phyloP scores from a whole-genome alignment of 192 early-diverging fungal genomes.

The Rhizoclosmatium globosum region DNA sequence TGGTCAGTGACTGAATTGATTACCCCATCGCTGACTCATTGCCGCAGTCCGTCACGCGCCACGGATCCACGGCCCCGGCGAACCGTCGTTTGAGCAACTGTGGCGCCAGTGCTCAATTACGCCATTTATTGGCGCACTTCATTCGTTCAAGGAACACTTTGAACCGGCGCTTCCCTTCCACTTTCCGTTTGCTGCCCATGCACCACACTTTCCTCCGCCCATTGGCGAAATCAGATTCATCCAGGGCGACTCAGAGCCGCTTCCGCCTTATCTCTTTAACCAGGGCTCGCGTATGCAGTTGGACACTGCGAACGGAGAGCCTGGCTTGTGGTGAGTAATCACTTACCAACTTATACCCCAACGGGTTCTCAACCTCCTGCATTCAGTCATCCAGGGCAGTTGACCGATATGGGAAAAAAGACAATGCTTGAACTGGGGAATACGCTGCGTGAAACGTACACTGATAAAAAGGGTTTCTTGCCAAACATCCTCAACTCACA shows the following conservation, averaged over 20 bases:
- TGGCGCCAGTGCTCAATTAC: not conserved
- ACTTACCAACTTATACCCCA: not conserved
- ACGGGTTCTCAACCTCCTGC: not conserved
- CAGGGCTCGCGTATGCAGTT: not conserved
- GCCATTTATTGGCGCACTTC: not conserved
- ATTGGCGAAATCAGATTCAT: conserved; percentile 9
- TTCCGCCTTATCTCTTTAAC: conserved; percentile 7
- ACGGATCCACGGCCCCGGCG: not conserved
- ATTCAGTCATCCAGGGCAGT: conserved; percentile 17
- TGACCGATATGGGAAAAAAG: conserved; percentile 25
- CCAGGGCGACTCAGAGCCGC: not conserved
- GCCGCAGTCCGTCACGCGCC: not conserved
- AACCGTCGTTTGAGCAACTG: not conserved
- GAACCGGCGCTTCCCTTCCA: not conserved
- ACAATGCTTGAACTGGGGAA: conserved; percentile 7
- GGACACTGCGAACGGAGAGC: not conserved
- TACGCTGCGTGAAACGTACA: conserved; percentile 22
- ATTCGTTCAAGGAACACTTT: not conserved
- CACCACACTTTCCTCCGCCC: conserved; percentile 12
- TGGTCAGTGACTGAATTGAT: not conserved
- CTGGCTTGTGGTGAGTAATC: not conserved
- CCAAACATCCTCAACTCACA: conserved; percentile 8
- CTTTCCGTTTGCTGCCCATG: not conserved
- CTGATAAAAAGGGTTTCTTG: not conserved
- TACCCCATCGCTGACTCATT: not conserved